phyloP scores from a whole-genome alignment of 352 stramenopile genomes.

The Phytophthora fragariaefolia region DNA sequence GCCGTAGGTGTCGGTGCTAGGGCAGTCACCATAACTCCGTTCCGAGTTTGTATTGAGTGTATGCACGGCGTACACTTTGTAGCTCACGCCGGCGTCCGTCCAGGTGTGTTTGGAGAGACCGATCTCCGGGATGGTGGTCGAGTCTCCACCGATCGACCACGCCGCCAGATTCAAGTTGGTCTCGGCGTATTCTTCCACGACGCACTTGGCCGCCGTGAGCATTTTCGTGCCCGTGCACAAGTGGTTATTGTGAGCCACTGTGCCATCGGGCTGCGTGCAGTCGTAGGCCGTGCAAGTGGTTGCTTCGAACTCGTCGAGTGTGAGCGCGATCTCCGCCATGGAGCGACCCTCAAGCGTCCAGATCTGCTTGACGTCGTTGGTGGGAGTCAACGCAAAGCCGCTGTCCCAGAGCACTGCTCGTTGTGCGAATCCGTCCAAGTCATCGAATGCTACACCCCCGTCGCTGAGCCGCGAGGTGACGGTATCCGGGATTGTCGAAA shows the following conservation, averaged over 20 bases:
- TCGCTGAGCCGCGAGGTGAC: conserved; percentile 28
- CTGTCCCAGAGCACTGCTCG: conserved; percentile 66
- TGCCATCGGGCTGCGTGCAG: conserved; percentile 27
- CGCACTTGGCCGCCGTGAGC: conserved; percentile 34
- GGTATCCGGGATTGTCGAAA: conserved; percentile 25
- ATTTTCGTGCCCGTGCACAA: conserved; percentile 30
- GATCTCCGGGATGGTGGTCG: conserved; percentile 27
- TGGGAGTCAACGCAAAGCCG: conserved; percentile 39
- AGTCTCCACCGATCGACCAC: conserved; percentile 34
- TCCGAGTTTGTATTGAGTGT: conserved; percentile 14
- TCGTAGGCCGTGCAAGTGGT: conserved; percentile 21
- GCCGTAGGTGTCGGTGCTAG: conserved; percentile 19
- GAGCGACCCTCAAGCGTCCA: conserved; percentile 33
- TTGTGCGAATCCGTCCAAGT: conserved; percentile 46
- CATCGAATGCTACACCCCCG: conserved; percentile 24
- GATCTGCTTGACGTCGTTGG: conserved; percentile 36
- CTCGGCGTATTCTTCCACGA: conserved; percentile 27
- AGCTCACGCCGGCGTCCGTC: conserved; percentile 13
- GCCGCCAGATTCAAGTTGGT: conserved; percentile 23
- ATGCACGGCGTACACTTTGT: conserved; percentile 34
- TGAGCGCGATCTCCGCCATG: conserved; percentile 42
- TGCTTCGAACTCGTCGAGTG: conserved; percentile 26
- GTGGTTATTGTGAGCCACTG: conserved; percentile 20
- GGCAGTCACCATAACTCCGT: conserved; percentile 26
- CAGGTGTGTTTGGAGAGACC: conserved; percentile 29